A percentile compares a stretch with the other conserved stretches of the same genome.
phyloP scores from a whole-genome alignment of 805 yeast species.

The Naumovozyma baii region DNA sequence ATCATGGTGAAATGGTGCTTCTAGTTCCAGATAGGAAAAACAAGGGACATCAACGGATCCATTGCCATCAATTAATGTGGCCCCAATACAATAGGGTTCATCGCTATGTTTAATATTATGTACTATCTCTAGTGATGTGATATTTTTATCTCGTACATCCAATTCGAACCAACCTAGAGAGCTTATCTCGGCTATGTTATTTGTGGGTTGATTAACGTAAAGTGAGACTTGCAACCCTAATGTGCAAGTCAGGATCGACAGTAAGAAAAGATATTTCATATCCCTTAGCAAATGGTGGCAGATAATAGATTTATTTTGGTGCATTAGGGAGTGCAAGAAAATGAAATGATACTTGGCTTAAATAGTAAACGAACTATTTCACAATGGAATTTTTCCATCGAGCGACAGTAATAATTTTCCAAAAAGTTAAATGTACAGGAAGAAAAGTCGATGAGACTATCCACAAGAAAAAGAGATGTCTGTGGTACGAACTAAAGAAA shows the following conservation, averaged over 20 bases:
- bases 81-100: slow-evolving; percentile 17
- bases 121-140: not conserved
- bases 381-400: too few relatives aligned
- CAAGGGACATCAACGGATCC: slow-evolving; percentile 9
- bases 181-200: not conserved
- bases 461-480: too few relatives aligned
- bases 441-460: too few relatives aligned
- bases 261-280: not conserved
- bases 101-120: not conserved
- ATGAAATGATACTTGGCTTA: too few relatives aligned
- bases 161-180: not conserved
- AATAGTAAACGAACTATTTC: too few relatives aligned
- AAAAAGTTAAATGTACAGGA: too few relatives aligned
- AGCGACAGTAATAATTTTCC: too few relatives aligned
- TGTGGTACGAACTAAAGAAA: too few relatives aligned
- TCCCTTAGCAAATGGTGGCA: not conserved
- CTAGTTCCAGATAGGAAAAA: slow-evolving; percentile 17
- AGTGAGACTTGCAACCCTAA: not conserved
- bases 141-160: not conserved
- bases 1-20: slow-evolving; percentile 19
- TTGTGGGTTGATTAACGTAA: not conserved
- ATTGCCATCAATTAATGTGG: slow-evolving; percentile 7
- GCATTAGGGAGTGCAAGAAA: too few relatives aligned
- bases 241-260: not conserved
- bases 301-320: too few relatives aligned